A percentile compares a stretch with the other conserved stretches of the same genome.
Conservation (phyloP, 441 rosid species). For the Gossypium davidsonii region DNA sequence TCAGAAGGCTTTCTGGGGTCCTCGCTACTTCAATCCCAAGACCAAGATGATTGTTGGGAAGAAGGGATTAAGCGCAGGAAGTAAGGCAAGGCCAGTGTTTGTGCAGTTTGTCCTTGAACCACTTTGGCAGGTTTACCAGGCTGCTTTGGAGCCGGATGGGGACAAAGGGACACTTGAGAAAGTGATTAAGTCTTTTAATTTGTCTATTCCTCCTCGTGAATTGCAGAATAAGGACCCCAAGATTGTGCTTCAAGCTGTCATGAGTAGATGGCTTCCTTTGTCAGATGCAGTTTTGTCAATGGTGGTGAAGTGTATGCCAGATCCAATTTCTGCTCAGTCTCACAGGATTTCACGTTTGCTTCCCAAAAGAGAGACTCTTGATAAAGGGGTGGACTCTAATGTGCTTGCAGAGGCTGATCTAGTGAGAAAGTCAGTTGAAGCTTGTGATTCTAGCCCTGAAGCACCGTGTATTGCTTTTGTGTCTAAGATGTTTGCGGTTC, state of each 20-base stretch:
- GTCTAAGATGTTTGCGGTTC: constrained; percentile 89
- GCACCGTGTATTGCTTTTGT: constrained; percentile 80
- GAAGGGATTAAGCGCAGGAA: constrained; percentile 49
- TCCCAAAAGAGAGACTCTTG: constrained; percentile 54
- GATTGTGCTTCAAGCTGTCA: constrained; percentile 67
- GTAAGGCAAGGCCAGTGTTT: constrained; percentile 78
- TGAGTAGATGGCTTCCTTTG: constrained; percentile 95
- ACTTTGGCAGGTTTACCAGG: constrained; percentile 79
- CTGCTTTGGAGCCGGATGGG: constrained; percentile 65
- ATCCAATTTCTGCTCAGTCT: constrained; percentile 71
- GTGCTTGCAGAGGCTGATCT: constrained; percentile 60
- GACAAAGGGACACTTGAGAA: constrained; percentile 53
- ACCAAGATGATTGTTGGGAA: constrained; percentile 83
- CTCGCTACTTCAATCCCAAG: constrained; percentile 59
- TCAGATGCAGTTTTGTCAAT: constrained; percentile 81
- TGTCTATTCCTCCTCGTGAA: constrained; percentile 66
- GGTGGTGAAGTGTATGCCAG: constrained; percentile 78
- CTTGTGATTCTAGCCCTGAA: constrained; percentile 55
- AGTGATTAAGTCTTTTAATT: constrained; percentile 65
- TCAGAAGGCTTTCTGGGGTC: constrained; percentile 89
- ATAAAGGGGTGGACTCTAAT: constrained; percentile 33
- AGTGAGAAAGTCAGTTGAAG: constrained; percentile 70
- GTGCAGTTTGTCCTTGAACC: constrained; percentile 93
- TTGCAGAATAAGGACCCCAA: constrained; percentile 85
- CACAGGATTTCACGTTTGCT: constrained; percentile 62